These are phyloP conservation scores for Plasmodium relictum DNA, from an alignment of 169 alveolate species.

Conservation along the genomic window DNA sequence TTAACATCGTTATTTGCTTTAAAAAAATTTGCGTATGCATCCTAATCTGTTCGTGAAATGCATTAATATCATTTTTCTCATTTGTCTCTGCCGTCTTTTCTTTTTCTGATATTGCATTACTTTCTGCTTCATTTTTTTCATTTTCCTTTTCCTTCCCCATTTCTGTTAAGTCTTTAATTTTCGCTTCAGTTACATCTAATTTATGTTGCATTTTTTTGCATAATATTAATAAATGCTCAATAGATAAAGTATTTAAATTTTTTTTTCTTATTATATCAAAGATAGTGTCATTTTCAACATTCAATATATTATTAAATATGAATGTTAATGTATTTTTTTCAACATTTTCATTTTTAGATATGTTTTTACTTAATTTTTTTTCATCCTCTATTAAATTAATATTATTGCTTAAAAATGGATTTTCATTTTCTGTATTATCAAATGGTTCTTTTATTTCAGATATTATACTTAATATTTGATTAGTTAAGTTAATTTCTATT, in stretches of 20 bases:
- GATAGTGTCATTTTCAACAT: constrained; percentile 65
- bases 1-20: constrained; percentile 65
- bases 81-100: not conserved
- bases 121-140: not conserved
- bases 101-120: not conserved
- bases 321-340: constrained; percentile 13
- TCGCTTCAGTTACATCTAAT: constrained; percentile 68
- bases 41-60: constrained; percentile 53
- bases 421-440: constrained; percentile 45
- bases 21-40: constrained; percentile 51
- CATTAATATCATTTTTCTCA: not conserved
- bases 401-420: not conserved
- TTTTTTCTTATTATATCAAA: constrained; percentile 66
- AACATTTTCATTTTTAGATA: not conserved
- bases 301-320: constrained; percentile 37
- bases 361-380: constrained; percentile 12
- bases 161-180: constrained; percentile 58
- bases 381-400: constrained; percentile 9
- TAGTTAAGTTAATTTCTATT: constrained; percentile 46
- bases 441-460: constrained; percentile 77
- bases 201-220: constrained; percentile 72
- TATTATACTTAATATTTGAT: constrained; percentile 40
- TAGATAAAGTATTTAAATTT: constrained; percentile 38
- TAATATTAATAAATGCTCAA: constrained; percentile 54
- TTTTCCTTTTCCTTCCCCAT: constrained; percentile 28